A percentile compares a stretch with the other conserved stretches of the same genome.
phyloP scores from a whole-genome alignment of 331 rosid species.

The Quercus tomentella region DNA sequence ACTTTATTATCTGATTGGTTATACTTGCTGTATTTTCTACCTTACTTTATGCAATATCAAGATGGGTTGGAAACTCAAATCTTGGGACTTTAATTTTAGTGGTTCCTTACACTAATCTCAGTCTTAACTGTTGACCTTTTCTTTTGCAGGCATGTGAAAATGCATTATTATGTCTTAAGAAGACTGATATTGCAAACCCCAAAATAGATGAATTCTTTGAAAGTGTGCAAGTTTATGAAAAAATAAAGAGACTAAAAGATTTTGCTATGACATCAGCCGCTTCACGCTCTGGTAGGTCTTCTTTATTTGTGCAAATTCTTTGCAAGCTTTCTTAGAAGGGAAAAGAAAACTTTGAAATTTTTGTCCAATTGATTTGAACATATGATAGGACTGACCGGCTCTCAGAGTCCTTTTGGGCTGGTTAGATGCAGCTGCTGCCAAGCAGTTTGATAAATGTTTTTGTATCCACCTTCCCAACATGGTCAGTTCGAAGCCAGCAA shows the following conservation, averaged over 20 bases:
- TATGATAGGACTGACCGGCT: not conserved
- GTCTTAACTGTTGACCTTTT: not conserved
- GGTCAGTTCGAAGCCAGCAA: not conserved
- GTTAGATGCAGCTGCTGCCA: not conserved
- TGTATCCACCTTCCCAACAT: not conserved
- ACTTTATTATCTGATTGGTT: not conserved
- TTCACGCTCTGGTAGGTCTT: constrained; percentile 61
- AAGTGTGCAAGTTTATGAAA: constrained; percentile 27
- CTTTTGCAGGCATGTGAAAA: constrained; percentile 71
- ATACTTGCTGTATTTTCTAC: not conserved
- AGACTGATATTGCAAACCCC: constrained; percentile 28
- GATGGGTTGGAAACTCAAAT: not conserved
- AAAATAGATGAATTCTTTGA: constrained; percentile 25
- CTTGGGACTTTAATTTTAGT: not conserved
- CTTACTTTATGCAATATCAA: not conserved
- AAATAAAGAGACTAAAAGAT: constrained; percentile 50
- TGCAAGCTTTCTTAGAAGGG: not conserved
- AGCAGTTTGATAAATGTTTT: not conserved
- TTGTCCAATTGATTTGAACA: not conserved
- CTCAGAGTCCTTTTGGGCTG: not conserved
- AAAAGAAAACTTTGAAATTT: not conserved
- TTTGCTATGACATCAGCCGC: constrained; percentile 43
- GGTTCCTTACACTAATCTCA: not conserved
- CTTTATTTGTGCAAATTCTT: constrained; percentile 4
- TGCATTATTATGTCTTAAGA: constrained; percentile 39